phyloP scores from a whole-genome alignment of 768 basidiomycete genomes.

The Hygrophorus pudorinus region DNA sequence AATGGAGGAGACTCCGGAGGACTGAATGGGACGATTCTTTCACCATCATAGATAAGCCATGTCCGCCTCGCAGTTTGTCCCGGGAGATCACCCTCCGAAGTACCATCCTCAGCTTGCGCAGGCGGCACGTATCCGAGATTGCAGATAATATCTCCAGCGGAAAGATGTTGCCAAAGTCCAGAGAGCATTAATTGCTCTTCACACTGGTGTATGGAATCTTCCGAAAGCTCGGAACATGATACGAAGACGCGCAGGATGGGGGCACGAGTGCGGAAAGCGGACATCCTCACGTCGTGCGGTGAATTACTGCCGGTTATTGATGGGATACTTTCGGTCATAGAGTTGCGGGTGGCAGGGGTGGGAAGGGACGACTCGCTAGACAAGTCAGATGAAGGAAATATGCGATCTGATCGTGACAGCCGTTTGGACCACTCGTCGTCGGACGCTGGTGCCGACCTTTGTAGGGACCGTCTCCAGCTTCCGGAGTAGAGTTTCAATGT shows the following conservation, averaged over 20 bases:
- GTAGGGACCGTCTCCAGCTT: conserved; percentile 36
- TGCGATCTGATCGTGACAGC: conserved; percentile 26
- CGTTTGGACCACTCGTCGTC: conserved; percentile 29
- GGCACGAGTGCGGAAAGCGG: conserved; percentile 53
- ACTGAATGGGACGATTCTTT: conserved; percentile 47
- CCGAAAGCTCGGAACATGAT: conserved; percentile 50
- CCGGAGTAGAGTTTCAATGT: conserved; percentile 36
- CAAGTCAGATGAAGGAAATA: conserved; percentile 31
- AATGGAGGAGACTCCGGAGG: conserved; percentile 49
- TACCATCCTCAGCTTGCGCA: conserved; percentile 19
- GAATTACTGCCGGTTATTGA: conserved; percentile 14
- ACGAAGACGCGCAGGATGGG: conserved; percentile 69
- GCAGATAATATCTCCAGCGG: conserved; percentile 67
- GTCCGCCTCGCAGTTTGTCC: conserved; percentile 15
- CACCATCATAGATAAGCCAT: conserved; percentile 74
- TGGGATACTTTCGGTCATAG: conserved; percentile 6
- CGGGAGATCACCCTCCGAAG: conserved; percentile 5
- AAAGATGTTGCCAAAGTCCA: conserved; percentile 68
- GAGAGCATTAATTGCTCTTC: conserved; percentile 59
- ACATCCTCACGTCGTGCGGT: conserved; percentile 54
- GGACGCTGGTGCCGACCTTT: conserved; percentile 16
- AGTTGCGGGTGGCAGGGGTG: conserved; percentile 15
- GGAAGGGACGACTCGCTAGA: conserved; percentile 40
- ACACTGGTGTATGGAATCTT: conserved; percentile 38
- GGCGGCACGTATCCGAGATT: conserved; percentile 72